These are phyloP conservation scores for Neotropicomus parvogracilis DNA, from an alignment of 1,284 basidiomycete species.

Conservation along the genomic window DNA sequence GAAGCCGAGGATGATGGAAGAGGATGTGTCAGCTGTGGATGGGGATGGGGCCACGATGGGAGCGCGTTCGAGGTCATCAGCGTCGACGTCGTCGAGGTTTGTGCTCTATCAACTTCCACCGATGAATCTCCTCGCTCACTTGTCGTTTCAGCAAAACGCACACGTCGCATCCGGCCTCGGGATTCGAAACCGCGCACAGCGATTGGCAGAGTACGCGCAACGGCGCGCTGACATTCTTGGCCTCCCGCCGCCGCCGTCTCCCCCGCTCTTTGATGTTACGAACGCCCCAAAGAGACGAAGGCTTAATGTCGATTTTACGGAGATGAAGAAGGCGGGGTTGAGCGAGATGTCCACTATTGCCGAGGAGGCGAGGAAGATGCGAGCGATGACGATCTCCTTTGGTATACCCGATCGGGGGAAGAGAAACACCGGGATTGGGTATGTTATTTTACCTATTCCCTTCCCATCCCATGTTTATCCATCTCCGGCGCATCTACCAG, in stretches of 20 bases:
- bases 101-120: conserved; percentile 22
- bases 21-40: conserved; percentile 59
- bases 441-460: conserved; percentile 20
- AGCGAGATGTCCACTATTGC: conserved; percentile 21
- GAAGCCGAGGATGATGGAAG: conserved; percentile 63
- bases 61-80: conserved; percentile 66
- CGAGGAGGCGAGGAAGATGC: conserved; percentile 39
- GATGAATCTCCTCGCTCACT: conserved; percentile 4
- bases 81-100: conserved; percentile 59
- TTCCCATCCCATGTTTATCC: not conserved
- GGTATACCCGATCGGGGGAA: conserved; percentile 38
- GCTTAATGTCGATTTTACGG: conserved; percentile 24
- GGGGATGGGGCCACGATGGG: conserved; percentile 73
- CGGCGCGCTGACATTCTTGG: conserved; percentile 55
- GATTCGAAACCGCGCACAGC: conserved; percentile 58
- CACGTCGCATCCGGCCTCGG: conserved; percentile 46
- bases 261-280: conserved; percentile 34
- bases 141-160: conserved; percentile 40
- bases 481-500: conserved; percentile 32
- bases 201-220: conserved; percentile 61
- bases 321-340: conserved; percentile 23
- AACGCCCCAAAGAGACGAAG: conserved; percentile 30
- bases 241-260: conserved; percentile 24
- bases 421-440: conserved; percentile 46
- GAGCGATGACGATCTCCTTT: conserved; percentile 43